Evolutionary conservation across 345 rosid species (phyloP).

Genomic region (Arabidopsis suecica): DNA sequence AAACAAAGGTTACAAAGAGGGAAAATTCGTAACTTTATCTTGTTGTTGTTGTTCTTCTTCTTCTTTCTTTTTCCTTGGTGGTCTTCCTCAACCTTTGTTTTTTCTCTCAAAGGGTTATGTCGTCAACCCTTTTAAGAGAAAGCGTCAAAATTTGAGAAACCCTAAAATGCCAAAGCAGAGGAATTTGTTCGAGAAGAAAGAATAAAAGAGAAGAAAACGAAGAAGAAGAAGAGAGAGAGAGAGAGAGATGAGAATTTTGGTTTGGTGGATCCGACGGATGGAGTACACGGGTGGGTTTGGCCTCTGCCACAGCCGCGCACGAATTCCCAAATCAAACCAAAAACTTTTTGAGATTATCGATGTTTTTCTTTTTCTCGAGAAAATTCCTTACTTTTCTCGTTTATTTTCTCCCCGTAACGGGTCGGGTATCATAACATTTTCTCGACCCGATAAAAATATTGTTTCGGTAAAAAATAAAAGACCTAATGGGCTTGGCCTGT

Average conservation of each 20-base stretch:
- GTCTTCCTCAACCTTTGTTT: conserved; percentile 26
- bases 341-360: neutral
- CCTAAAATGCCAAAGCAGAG: conserved; percentile 36
- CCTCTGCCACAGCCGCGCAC: conserved; percentile 47
- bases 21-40: conserved; percentile 26
- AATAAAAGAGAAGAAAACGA: neutral
- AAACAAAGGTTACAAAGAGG: neutral
- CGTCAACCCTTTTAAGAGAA: conserved; percentile 46
- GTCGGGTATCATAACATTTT: conserved; percentile 18
- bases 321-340: conserved; percentile 31
- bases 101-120: conserved; percentile 28
- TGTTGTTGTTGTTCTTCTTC: neutral
- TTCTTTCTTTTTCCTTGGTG: conserved; percentile 21
- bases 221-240: conserved; percentile 31
- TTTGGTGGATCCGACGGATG: conserved; percentile 47
- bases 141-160: conserved; percentile 42
- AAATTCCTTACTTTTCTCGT: conserved; percentile 19
- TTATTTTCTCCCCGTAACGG: conserved; percentile 21
- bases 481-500: too few relatives aligned
- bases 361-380: neutral
- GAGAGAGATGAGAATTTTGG: conserved; percentile 32
- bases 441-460: conserved; percentile 2
- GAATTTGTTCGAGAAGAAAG: conserved; percentile 26
- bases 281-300: conserved; percentile 63
- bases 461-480: too few relatives aligned